Base-by-base conservation (phyloP, 176 grass and related monocot species). In the Aegilops sharonensis region DNA sequence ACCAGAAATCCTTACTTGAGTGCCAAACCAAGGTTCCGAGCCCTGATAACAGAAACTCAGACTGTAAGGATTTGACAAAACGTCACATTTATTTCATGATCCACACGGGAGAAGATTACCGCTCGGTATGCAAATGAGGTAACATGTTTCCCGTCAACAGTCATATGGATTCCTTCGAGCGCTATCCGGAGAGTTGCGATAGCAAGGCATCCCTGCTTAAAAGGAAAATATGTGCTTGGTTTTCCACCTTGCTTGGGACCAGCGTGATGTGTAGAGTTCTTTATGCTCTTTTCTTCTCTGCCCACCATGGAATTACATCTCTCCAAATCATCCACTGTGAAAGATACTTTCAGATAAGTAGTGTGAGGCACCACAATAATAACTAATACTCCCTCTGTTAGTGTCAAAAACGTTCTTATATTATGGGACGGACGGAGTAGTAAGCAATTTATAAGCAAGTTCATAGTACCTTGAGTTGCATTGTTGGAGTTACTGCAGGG, bases 141-240 rank as follows among this genome's bases (percentile, higher is more conserved):
- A 70, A 95, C 25, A 57, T 95, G 96, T 62, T 90, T 91, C 75
- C 96, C 93, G 40, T 98, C 96, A 13, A 94, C 92, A 18, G 91
- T 92, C 92, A 94, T 95, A 59, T 98, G 96, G 59, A 98, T 94
- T 75, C 96, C 92, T 78, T 98, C 92, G 0, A 50, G 67, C 24
- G 92, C 92, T 68, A 98, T 79, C 73, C 96, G 80, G 62, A 98
- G 42, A 48, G 87, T 94, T 83, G 88, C 59, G 68, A 98, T 98
- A 36, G 90, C 90, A 89, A 95, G 96, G 78, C 91, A 91, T 54
- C 96, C 96, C 90, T 91, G 88, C 69, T 89, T 98, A 80, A 94
- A 98, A 37, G 93, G 93, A 84, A 98, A 98, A 82, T 86, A 84
- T 71, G 35, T 92, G 86, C 42, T 84, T 78, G 72, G 68, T 36